Evolutionary conservation across 108 stramenopile species (phyloP), one percentile per base, ranked within the genome.

Genomic region (Cyclotella cryptica): DNA sequence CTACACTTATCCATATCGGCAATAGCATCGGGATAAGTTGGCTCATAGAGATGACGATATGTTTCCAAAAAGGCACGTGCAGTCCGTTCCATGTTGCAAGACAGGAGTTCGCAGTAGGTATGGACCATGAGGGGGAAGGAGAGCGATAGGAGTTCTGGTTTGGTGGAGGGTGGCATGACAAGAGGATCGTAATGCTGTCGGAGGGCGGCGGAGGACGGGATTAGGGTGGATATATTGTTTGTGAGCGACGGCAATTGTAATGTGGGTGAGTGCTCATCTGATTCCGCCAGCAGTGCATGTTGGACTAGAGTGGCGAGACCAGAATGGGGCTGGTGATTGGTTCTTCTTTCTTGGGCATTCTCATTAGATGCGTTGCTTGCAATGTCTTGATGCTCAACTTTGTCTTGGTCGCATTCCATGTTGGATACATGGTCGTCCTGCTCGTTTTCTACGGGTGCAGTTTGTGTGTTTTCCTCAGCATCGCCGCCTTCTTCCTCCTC

Each of bases 121-220:
- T 96, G 93, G 12, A 93, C 93, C 79, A 93, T 75, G 52, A 93
- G 74, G 47, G 95, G 87, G 85, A 96, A 96, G 47, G 90, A 83
- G 22, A 96, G 89, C n/a, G 92, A 62, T 41, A 96, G 77, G 13
- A 96, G 83, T 77, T 96, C 95, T 41, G 91, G 89, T 66, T 94
- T 96, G 49, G 76, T 74, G 17, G 90, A 93, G 21, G 92, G 90
- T 10, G 92, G 90, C 18, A 76, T 41, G 12, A 77, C 42, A n/a
- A 81, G 65, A 28, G 28, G 47, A 58, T 80, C 26, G 60, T 41
- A 28, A 28, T 72, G 46, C 26, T 44, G 42, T 11, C 40, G 44
- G 67, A 55, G n/a, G 29, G 80, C 69, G 17, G 73, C 39, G 2
- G 52, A 27, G 10, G 71, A 71, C 17, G 82, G 71, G 14, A 77